Conservation (phyloP, 2,329 filamentous ascomycete genomes). For the Aureobasidium pullulans region DNA sequence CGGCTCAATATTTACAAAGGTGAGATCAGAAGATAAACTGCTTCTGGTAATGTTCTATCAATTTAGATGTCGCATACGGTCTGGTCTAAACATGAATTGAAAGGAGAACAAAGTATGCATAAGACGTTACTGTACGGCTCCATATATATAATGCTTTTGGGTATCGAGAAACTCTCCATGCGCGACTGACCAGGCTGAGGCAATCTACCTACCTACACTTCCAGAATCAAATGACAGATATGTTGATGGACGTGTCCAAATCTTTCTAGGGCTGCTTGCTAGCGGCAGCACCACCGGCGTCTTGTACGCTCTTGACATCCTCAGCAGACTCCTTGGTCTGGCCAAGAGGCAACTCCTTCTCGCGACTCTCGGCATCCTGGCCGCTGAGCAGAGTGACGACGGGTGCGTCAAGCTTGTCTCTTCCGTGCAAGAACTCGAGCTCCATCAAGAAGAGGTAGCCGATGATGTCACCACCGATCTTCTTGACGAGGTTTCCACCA, state of each 20-base stretch:
- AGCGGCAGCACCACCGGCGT: slow-evolving; percentile 20
- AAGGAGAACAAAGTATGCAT: neutral
- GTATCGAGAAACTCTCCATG: slow-evolving; percentile 9
- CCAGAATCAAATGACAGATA: neutral
- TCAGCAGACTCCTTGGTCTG: slow-evolving; percentile 20
- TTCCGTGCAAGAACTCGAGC: slow-evolving; percentile 85
- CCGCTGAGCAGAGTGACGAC: slow-evolving; percentile 74
- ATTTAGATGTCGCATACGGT: no score
- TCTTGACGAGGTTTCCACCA: slow-evolving; percentile 75
- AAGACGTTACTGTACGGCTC: neutral
- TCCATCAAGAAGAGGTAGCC: slow-evolving; percentile 95
- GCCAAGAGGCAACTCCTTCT: slow-evolving; percentile 18
- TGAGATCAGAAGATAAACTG: neutral
- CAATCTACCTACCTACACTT: neutral
- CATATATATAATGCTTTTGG: slow-evolving; percentile 4
- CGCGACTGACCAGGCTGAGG: neutral
- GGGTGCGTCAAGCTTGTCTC: slow-evolving; percentile 78
- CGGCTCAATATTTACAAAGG: no score
- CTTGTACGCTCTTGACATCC: slow-evolving; percentile 19
- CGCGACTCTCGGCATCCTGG: slow-evolving; percentile 35
- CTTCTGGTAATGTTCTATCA: neutral
- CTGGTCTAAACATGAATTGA: no score
- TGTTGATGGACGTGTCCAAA: neutral
- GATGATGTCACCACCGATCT: slow-evolving; percentile 77
- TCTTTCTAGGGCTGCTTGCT: slow-evolving; percentile 16